Conservation (phyloP, 139 green algal genomes). For the Coelastrella sp. region DNA sequence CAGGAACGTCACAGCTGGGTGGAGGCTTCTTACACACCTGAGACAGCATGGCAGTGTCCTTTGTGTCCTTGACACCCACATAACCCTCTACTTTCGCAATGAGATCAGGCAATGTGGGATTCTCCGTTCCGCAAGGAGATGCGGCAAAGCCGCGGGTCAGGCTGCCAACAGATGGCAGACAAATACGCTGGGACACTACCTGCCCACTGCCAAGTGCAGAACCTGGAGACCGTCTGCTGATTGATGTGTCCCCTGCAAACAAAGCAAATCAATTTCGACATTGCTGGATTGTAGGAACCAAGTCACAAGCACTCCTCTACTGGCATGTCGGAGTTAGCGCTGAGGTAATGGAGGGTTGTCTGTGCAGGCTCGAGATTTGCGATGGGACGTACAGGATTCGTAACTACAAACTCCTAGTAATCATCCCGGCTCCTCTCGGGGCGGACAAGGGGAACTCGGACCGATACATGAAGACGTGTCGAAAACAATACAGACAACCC, state of each 20-base stretch:
- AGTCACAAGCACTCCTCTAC: too few species aligned
- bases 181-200: not conserved
- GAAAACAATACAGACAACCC: too few species aligned
- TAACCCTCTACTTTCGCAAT: slow-evolving; percentile 7
- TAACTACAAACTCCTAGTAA: too few species aligned
- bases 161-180: not conserved
- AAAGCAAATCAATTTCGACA: too few species aligned
- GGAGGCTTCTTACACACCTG: not conserved
- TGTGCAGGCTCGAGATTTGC: too few species aligned
- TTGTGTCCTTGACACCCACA: not conserved
- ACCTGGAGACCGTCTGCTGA: too few species aligned
- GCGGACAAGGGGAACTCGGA: too few species aligned
- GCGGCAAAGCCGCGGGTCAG: slow-evolving; percentile 19
- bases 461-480: too few species aligned
- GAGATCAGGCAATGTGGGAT: not conserved
- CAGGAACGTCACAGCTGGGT: not conserved
- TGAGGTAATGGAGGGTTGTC: not conserved
- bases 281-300: too few species aligned
- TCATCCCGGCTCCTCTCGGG: too few species aligned
- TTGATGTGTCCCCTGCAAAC: too few species aligned
- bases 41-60: slow-evolving; percentile 20
- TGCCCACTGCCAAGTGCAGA: not conserved
- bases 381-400: too few species aligned
- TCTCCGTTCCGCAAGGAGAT: not conserved
- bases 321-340: not conserved